Conservation (phyloP, 176 grass and related monocot genomes). For the Rhynchospora breviuscula region DNA sequence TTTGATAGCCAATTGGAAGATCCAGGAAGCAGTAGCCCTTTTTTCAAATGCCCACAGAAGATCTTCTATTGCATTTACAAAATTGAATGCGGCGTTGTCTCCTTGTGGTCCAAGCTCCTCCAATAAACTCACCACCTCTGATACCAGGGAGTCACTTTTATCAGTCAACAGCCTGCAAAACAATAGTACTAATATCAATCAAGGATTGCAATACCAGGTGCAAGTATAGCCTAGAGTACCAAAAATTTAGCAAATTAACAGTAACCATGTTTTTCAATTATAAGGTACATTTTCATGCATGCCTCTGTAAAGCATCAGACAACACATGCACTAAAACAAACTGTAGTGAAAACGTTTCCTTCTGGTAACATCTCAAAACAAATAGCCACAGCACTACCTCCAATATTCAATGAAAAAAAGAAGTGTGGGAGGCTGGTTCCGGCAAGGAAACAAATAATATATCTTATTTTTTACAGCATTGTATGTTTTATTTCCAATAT, state of each 20-base stretch:
- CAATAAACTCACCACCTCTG: conserved; percentile 48
- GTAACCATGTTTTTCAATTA: background rate
- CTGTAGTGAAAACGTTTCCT: background rate
- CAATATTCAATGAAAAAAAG: background rate
- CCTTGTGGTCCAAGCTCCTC: conserved; percentile 43
- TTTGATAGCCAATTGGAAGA: conserved; percentile 83
- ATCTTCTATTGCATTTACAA: conserved; percentile 94
- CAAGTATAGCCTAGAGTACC: background rate
- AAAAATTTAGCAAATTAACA: background rate
- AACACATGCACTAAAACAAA: background rate
- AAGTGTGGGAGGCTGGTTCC: background rate
- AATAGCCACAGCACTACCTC: background rate
- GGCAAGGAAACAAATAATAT: background rate
- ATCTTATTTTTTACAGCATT: conserved; percentile 13
- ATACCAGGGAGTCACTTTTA: conserved; percentile 42
- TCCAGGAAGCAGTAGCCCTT: conserved; percentile 71
- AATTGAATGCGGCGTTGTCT: conserved; percentile 73
- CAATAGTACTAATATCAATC: conserved; percentile 21
- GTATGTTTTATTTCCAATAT: background rate
- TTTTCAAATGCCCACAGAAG: conserved; percentile 88
- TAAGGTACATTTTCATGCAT: conserved; percentile 1
- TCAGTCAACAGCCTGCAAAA: conserved; percentile 61
- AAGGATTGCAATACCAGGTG: conserved; percentile 22
- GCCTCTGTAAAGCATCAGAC: background rate
- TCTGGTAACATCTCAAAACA: background rate